Base-by-base conservation (phyloP, 805 yeast species). In the Naumovozyma dairenensis region DNA sequence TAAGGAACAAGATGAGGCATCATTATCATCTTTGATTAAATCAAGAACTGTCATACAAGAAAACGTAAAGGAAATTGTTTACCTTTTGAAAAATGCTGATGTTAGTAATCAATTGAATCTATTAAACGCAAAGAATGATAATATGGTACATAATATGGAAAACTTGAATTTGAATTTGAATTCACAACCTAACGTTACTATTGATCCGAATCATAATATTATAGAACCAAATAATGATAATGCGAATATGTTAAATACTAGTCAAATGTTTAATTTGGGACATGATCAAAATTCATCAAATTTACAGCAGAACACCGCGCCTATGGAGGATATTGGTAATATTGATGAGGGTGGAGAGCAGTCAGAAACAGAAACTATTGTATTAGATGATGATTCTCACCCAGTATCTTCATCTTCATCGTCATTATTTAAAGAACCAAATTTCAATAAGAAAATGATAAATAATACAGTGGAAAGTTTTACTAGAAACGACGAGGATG, bases 21-120 rank as follows among this genome's bases (percentile, higher is more conserved):
- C 26, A 24, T 14, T 24, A 6, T 10, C 26, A 24, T 24, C 26
- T 5, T 33, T 53, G 25, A 16, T 46, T 17, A 45, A 46, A 32
- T 47, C 60, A 5, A 52, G 48, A 31, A 32, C 44, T 20, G 46
- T 50, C 1, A 49, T 57, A 2, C 59, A 54, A 37, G 59, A 55
- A 28, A 57, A 49, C 25, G 59, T 57, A 2, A 57, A 53, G 31
- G 62, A 57, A 33, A 55, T 57, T 18, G 48, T 55, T 1, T 52
- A 55, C 29, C 37, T 57, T n/a, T 38, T 57, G 32, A 52, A 53
- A 38, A 47, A 52, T 29, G 55, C 59, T 8, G 45, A 46, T 32
- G 35, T 49, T 3, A 43, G 47, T 9, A 38, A 48, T 3, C 51
- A 52, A 28, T 40, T 53, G 24, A 46, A 46, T 6, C 33, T 52